Base-by-base conservation (phyloP, 148 eudicot genomes). In the Arbutus unedo region DNA sequence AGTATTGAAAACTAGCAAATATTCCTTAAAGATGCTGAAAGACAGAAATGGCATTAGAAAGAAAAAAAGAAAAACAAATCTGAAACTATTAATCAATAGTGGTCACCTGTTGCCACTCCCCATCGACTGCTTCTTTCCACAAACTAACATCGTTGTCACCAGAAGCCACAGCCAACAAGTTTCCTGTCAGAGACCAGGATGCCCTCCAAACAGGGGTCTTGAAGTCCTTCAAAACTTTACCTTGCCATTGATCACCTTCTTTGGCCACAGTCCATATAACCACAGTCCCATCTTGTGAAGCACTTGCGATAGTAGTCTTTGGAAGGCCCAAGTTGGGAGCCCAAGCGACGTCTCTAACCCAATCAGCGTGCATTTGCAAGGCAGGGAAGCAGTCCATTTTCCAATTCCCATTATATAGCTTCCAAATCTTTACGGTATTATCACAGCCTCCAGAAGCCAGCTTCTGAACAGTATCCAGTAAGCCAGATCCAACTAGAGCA, bases 281-380 rank as follows among this genome's bases (percentile, higher is more conserved):
- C 50, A 95, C 98, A 0, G 94, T 91, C 81, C 98, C 97, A 82
- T 95, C 98, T 75, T 95, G 97, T 2, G 98, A 93, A 51, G 95
- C 95, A 77, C 98, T 95, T 25, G 98, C 98, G 31, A 95, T 89
- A 6, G 98, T 95, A 3, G 98, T 91, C 87, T 92, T 95, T 0
- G 97, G 93, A 84, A 95, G 97, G 18, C 98, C 98, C 87, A 95
- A 88, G 77, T 92, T 93, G 19, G 98, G 98, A 18, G 98, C 98
- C 98, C 98, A 95, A 8, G 98, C 92, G 45, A 95, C 98, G 82
- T 95, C 96, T 66, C 98, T 88, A 67, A 95, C 98, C 98, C 97
- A 92, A 87, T 95, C 96, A 0, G 88, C 50, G 60, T 95, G 98
- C 90, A 75, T 93, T 81, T 90, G 98, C 84, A 95, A 93, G 54